Base-by-base conservation (phyloP, 768 basidiomycete genomes). In the Pleurotus djamor region DNA sequence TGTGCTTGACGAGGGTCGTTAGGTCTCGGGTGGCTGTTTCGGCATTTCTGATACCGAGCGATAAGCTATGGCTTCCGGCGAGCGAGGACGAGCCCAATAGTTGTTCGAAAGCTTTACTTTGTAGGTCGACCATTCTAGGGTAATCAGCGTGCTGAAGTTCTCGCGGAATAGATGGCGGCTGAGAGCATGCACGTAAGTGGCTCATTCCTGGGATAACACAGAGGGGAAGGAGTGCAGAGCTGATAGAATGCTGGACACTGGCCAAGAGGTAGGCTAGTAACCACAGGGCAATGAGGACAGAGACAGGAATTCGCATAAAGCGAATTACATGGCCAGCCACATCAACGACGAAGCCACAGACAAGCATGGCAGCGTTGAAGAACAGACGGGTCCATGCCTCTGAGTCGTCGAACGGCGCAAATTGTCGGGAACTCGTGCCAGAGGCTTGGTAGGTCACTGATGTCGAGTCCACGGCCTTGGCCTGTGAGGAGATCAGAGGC, bases 1-100 rank as follows among this genome's bases (percentile, higher is more conserved):
- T 92, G 60, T 80, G 71, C 13, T 78, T 79, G 13, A 92, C 85
- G 33, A 90, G 75, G 4, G 83, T 78, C 12, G 82, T 73, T 55
- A 93, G 76, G 67, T 93, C 91, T 21, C 71, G 74, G 1, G 87
- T 89, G 10, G 89, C 91, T 82, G 92, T 86, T 64, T 92, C 87
- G 12, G 89, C 85, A 69, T 85, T 87, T 71, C 89, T 85, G 62
- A 93, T 81, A 58, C 89, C 83, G 47, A 89, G 67, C 4, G 88
- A 83, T 37, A 93, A 68, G 5, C 77, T 78, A 0, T 86, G 82
- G 0, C 83, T 81, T 2, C 86, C 84, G 9, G 14, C 41, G 5
- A 55, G 44, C 0, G 80, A 76, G 0, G 85, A 76, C 48, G 85
- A 83, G 50, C 82, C 83, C 32, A 88, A 68, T 14, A 92, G 71